phyloP scores from a whole-genome alignment of 495 filamentous ascomycete species.

The Penicillium subrubescens region DNA sequence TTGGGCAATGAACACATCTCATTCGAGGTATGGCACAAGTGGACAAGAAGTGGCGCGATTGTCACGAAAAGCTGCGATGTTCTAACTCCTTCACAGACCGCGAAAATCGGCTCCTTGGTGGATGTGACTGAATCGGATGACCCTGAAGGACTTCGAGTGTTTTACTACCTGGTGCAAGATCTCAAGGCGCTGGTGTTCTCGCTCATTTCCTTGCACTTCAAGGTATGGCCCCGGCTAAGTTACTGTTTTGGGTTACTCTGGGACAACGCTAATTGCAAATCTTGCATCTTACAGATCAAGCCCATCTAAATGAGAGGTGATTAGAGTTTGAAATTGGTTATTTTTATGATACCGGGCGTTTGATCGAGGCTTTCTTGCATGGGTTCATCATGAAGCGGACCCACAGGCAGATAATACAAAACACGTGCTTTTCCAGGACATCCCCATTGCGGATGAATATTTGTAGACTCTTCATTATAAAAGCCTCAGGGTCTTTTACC shows the following conservation, averaged over 20 bases:
- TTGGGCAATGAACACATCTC: conserved; percentile 96
- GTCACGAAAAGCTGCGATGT: not conserved
- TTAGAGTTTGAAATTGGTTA: conserved; percentile 9
- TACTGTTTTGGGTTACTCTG: not conserved
- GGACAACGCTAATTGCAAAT: not conserved
- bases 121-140: conserved; percentile 96
- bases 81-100: conserved; percentile 62
- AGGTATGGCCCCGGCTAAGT: conserved; percentile 52
- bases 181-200: conserved; percentile 97
- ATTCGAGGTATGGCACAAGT: conserved; percentile 70
- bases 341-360: conserved; percentile 34
- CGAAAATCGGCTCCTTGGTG: conserved; percentile 96
- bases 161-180: conserved; percentile 99
- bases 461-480: not conserved
- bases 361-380: conserved; percentile 13
- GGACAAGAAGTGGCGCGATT: not conserved
- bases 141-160: conserved; percentile 96
- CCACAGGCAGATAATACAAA: conserved; percentile 12
- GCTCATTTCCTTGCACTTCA: conserved; percentile 95
- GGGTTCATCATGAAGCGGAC: conserved; percentile 10
- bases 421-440: not conserved
- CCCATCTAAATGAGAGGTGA: conserved; percentile 59
- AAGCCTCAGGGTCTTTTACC: not conserved
- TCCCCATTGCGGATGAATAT: not conserved
- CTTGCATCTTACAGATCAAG: conserved; percentile 59